These are phyloP conservation scores for Aspergillus fumigatiaffinis DNA, from an alignment of 2,329 filamentous ascomycete genomes.

Conservation along the genomic window DNA sequence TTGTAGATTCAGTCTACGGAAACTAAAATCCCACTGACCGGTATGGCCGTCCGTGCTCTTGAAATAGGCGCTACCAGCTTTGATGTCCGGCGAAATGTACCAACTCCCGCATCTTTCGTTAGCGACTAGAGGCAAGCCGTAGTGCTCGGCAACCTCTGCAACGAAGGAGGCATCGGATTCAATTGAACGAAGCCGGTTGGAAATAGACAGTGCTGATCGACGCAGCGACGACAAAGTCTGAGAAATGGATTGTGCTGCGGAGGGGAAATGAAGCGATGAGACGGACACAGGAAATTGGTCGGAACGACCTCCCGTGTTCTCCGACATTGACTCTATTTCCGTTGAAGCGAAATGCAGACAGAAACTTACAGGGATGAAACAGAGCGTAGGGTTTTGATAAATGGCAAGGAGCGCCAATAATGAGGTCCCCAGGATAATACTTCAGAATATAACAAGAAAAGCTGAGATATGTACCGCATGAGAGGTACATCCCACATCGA, in stretches of 20 bases:
- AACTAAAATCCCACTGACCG: constrained; percentile 86
- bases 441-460: neutral
- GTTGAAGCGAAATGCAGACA: neutral
- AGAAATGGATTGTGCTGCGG: constrained; percentile 60
- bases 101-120: constrained; percentile 96
- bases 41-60: constrained; percentile 97
- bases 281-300: constrained; percentile 32
- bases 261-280: constrained; percentile 51
- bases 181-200: constrained; percentile 80
- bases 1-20: constrained; percentile 78
- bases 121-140: constrained; percentile 68
- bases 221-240: constrained; percentile 68
- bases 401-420: neutral
- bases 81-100: constrained; percentile 69
- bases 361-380: neutral
- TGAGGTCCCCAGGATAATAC: neutral
- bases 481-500: neutral
- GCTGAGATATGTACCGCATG: neutral
- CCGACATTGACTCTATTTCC: neutral
- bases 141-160: constrained; percentile 47
- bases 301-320: constrained; percentile 25
- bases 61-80: constrained; percentile 80
- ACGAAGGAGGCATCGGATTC: constrained; percentile 73
- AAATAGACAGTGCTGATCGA: constrained; percentile 70
- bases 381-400: neutral